These are phyloP conservation scores for Nemania sp. DNA, from an alignment of 2,329 filamentous ascomycete genomes.

Conservation along the genomic window DNA sequence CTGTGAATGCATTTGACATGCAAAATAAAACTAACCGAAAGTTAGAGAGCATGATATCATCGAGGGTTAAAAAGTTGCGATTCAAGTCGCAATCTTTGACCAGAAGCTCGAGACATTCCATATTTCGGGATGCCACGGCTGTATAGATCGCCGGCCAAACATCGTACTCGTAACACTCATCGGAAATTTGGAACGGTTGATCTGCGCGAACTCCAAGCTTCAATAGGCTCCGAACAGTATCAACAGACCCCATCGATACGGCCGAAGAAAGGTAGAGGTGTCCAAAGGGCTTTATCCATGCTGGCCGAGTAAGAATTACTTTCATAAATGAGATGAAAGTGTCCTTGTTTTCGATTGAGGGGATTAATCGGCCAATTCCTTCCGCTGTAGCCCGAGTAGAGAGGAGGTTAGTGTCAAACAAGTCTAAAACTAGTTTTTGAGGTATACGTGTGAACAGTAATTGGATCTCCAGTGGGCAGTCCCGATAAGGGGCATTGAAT, in stretches of 20 bases:
- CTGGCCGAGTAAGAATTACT: background rate
- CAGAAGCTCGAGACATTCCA: no score
- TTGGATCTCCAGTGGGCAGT: background rate
- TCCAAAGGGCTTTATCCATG: background rate
- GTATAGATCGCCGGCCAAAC: no score
- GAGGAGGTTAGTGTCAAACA: conserved; percentile 2
- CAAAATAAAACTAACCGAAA: no score
- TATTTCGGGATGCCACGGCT: no score
- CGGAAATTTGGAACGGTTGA: no score
- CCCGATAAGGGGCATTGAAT: no score
- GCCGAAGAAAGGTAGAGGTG: background rate
- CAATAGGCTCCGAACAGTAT: background rate
- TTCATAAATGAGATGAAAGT: background rate
- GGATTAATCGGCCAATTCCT: background rate
- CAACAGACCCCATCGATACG: conserved; percentile 1
- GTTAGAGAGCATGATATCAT: no score
- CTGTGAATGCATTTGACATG: no score
- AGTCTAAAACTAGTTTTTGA: background rate
- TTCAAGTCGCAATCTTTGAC: no score
- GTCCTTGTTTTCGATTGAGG: background rate
- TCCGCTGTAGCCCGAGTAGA: background rate
- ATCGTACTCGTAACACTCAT: no score
- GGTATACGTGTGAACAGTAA: background rate
- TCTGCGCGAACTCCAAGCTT: conserved; percentile 2
- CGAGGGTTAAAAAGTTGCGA: no score